Evolutionary conservation across 2,329 filamentous ascomycete genomes (phyloP), one percentile per base, ranked within the genome.

Genomic region (Grosmannia huntii): DNA sequence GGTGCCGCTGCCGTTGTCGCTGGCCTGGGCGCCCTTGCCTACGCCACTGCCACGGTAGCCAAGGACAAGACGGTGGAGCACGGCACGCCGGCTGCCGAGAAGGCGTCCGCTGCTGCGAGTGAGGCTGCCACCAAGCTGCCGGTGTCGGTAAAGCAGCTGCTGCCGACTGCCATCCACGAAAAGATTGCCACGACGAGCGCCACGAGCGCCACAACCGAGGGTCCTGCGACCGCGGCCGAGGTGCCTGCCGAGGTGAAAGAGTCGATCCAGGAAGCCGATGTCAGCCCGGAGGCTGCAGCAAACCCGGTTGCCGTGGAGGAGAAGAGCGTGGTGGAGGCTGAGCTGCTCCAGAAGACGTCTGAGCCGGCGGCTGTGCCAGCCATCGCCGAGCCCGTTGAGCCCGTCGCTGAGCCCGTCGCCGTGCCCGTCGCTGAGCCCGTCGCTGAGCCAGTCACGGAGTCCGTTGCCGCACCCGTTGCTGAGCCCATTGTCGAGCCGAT

Each of bases 291-390:
- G 71, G 89, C 89, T 38, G 81, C 86, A 41, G 79, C 80, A 58
- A 86, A 84, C 70, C 75, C 82, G 1, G 77, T 78, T 58, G 86
- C 84, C 21, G 87, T 94, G 7, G 73, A 80, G 62, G 87, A 91
- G 65, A 94, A 94, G 80, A 82, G 81, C 69, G 78, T 76, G 11
- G 77, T 90, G 5, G 89, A 95, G 74, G 71, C 81, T 28, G 86
- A 95, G 72, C 76, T 95, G 10, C 75, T 90, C 53, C 77, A 82
- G 63, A 81, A 87, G 69, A 58, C 61, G 10, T 16, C 50, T n/a
- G 50, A 21, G 7, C 28, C 50, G 3, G 62, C 55, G 19, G 25
- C n/a, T 5, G 28, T n/a, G 50, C 25, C 28, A 14, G 77, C 84
- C 36, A 14, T 38, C 16, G 14, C 36, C 14, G 36, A 38, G 36